Evolutionary conservation across 179 eudicot genomes (phyloP).

Genomic region (Beta macrorhiza): DNA sequence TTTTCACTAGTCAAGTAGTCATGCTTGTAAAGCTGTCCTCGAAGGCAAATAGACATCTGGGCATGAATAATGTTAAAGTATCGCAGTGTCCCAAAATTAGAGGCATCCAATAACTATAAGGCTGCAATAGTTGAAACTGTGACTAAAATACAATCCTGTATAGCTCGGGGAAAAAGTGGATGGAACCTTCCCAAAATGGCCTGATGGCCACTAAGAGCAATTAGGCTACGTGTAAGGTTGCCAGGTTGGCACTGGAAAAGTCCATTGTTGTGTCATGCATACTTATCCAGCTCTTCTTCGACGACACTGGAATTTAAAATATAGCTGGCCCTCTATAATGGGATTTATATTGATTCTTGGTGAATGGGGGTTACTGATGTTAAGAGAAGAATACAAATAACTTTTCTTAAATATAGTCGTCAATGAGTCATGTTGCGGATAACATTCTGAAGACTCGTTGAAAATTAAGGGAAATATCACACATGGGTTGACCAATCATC

Average conservation of each 20-base stretch:
- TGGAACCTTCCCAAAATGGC: not conserved
- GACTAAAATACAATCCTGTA: not conserved
- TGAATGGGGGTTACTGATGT: no score
- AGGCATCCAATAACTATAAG: not conserved
- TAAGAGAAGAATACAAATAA: no score
- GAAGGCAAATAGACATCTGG: not conserved
- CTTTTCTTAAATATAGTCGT: no score
- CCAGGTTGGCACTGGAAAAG: not conserved
- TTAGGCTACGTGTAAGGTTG: not conserved
- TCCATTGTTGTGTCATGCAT: not conserved
- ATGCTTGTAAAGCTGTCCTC: not conserved
- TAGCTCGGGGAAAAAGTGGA: not conserved
- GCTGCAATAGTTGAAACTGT: not conserved
- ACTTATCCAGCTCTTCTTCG: not conserved
- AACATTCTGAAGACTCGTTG: no score
- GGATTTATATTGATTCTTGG: no score
- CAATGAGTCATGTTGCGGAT: no score
- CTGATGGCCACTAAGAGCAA: not conserved
- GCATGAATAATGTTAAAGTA: not conserved
- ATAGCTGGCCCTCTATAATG: no score
- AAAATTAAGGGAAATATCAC: no score
- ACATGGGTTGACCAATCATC: no score
- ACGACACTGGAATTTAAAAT: not conserved
- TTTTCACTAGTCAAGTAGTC: not conserved
- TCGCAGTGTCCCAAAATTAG: not conserved